Percentiles rank a stretch among this genome's conserved stretches.
Evolutionary conservation across 2,329 filamentous ascomycete species (phyloP).

Genomic region (Cryphonectria radicalis): DNA sequence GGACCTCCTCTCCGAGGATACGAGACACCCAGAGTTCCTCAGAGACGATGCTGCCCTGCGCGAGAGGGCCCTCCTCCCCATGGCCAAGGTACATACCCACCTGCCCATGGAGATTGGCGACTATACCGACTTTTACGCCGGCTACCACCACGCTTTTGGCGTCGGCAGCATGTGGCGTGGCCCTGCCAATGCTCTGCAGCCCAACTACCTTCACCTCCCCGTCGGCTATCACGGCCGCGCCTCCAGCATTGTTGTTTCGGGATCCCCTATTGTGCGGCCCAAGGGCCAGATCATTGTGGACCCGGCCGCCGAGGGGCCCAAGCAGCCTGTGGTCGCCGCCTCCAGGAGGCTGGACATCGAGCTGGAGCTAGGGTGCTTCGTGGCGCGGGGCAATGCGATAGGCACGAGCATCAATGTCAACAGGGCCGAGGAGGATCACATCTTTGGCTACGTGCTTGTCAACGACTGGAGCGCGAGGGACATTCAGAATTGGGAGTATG

Average conservation of each 20-base stretch:
- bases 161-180: constrained; percentile 75
- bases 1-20: constrained; percentile 64
- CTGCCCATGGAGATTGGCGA: constrained; percentile 79
- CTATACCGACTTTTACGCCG: constrained; percentile 86
- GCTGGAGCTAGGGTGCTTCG: constrained; percentile 77
- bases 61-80: constrained; percentile 61
- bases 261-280: constrained; percentile 73
- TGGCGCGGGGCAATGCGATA: constrained; percentile 67
- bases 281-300: constrained; percentile 74
- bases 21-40: constrained; percentile 63
- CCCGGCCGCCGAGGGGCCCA: constrained; percentile 59
- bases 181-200: constrained; percentile 72
- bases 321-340: constrained; percentile 65
- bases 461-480: constrained; percentile 89
- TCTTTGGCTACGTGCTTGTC: constrained; percentile 81
- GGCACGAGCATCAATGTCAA: constrained; percentile 66
- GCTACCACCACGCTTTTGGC: constrained; percentile 73
- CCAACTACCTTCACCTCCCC: constrained; percentile 81
- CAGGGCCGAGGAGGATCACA: constrained; percentile 65
- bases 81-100: constrained; percentile 65
- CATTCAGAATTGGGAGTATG: constrained; percentile 83
- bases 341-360: constrained; percentile 76
- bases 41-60: constrained; percentile 64
- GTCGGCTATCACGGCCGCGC: constrained; percentile 82
- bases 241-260: constrained; percentile 75